These are phyloP conservation scores for Fusarium begoniae DNA, from an alignment of 2,329 filamentous ascomycete species.

Conservation along the genomic window DNA sequence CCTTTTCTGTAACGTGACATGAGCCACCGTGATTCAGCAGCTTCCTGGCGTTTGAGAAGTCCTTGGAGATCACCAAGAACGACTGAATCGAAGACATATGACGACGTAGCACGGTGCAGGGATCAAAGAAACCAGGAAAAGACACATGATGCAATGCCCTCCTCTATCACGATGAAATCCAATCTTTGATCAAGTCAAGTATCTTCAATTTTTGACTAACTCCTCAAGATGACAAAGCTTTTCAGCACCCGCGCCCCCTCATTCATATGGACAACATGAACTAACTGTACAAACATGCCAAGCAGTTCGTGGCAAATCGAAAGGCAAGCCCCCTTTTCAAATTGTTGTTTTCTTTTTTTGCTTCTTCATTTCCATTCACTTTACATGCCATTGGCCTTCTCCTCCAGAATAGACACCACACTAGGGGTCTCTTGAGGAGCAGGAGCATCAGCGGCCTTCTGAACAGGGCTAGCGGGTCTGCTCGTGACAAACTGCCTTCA, in stretches of 20 bases:
- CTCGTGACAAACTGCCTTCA: conserved; percentile 14
- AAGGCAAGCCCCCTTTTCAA: not conserved
- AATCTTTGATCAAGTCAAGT: not conserved
- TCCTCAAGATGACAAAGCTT: not conserved
- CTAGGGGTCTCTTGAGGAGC: conserved; percentile 10
- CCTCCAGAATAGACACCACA: conserved; percentile 21
- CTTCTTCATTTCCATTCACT: not conserved
- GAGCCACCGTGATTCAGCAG: not conserved
- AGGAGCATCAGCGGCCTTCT: not conserved
- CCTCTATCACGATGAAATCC: not conserved
- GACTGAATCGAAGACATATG: not conserved
- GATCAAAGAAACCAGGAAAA: not conserved
- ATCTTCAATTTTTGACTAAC: conserved; percentile 2
- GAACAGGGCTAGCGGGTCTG: conserved; percentile 16
- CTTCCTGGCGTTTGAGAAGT: not conserved
- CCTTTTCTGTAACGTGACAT: not conserved
- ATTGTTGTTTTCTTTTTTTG: not conserved
- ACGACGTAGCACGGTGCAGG: not conserved
- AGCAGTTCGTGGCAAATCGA: not conserved
- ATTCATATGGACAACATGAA: not conserved
- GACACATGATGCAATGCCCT: not conserved
- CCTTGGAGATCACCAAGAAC: not conserved
- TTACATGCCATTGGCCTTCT: conserved; percentile 28
- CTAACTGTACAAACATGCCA: conserved; percentile 7
- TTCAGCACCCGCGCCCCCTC: not conserved